Base-by-base conservation (phyloP, 352 stramenopile genomes). In the Pilasporangium apinafurcum region DNA sequence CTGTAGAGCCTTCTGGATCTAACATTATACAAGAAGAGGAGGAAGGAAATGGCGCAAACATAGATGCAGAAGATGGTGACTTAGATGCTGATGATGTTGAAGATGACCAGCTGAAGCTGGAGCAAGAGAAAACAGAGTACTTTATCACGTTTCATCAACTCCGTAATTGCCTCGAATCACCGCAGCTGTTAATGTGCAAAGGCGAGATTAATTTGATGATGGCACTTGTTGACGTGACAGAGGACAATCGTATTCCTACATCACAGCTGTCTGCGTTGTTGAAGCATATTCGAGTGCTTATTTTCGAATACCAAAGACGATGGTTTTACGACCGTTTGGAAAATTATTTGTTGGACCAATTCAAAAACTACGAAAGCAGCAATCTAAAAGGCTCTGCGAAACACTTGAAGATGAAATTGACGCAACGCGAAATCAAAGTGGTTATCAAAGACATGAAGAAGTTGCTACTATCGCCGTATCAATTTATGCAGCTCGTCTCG, bases 221-320 rank as follows among this genome's bases (percentile, higher is more conserved):
- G 22, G 59, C 58, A 24, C 57, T 86, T 3, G 72, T 54, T 4
- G 55, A 67, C 8, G 18, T 39, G 4, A 39, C 28, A 3, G 27
- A 56, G 7, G 69, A 51, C 8, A 55, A 56, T 1, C 37, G 59
- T 0, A 57, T 85, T 17, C 37, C 64, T 2, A 75, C 62, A 28
- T 44, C 62, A 5, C 54, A 70, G 9, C 53, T 86, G 0, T 48
- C 51, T 1, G 43, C 65, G 25, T 37, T 88, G 5, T 44, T 79
- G 17, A 52, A 64, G 20, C 69, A 65, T 14, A 67, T 82, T 21
- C 65, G 75, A 31, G 59, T 53, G 6, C 49, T 70, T 42, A 58
- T 88, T 34, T 88, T 88, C 29, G 56, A 63, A 50, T 88, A 68
- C 46, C 75, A 88, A 35, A 44, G 54, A 10, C 67, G 60, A 22